A percentile compares a stretch with the other conserved stretches of the same genome.
Conservation (phyloP, 345 rosid species). For the Syzygium aromaticum region DNA sequence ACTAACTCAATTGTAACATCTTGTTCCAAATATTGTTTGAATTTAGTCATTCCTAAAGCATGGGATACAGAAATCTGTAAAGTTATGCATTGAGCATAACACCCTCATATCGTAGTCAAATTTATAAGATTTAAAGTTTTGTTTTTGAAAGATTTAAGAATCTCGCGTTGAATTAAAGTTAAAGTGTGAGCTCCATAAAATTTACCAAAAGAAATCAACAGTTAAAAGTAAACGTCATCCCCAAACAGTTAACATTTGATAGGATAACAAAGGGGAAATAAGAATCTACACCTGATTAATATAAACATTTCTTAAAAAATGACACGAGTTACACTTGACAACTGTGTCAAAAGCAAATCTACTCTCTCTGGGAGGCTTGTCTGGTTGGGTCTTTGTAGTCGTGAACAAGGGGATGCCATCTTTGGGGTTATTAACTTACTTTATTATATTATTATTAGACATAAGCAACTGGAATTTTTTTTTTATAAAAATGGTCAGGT, state of each 20-base stretch:
- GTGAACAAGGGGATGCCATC: not conserved
- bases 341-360: not conserved
- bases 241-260: not conserved
- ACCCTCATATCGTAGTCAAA: too few species aligned
- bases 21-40: not conserved
- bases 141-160: too few species aligned
- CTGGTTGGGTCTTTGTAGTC: not conserved
- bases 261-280: not conserved
- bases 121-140: too few species aligned
- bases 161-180: too few species aligned
- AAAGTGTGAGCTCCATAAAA: too few species aligned
- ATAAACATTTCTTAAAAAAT: not conserved
- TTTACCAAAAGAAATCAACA: too few species aligned
- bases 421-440: not conserved
- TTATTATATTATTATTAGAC: not conserved
- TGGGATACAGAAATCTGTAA: too few species aligned
- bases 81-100: too few species aligned
- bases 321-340: not conserved
- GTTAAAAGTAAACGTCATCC: too few species aligned
- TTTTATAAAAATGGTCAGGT: not conserved
- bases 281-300: not conserved
- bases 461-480: not conserved
- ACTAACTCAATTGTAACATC: not conserved
- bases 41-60: not conserved
- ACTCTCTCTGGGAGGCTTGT: not conserved